Percentiles rank a stretch among this genome's conserved stretches.
These are phyloP conservation scores for Xanthoceras sorbifolium DNA, from an alignment of 345 rosid genomes.

Conservation along the genomic window DNA sequence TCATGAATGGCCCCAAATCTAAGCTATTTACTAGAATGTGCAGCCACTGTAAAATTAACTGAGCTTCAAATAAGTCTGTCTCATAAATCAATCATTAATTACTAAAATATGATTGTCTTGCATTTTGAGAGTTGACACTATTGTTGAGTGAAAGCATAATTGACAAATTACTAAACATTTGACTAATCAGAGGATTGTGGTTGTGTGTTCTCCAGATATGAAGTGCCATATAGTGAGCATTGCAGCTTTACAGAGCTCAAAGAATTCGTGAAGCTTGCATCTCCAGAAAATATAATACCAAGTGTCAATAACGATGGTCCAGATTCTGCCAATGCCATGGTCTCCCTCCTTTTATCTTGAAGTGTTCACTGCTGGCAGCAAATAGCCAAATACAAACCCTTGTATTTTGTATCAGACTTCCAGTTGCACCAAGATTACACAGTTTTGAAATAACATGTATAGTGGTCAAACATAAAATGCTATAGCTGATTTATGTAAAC, in stretches of 20 bases:
- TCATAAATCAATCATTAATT: neutral
- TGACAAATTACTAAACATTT: neutral
- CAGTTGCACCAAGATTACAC: too few relatives aligned
- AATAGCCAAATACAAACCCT: neutral
- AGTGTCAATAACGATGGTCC: conserved; percentile 84
- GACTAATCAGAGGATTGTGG: neutral
- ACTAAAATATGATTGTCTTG: too few relatives aligned
- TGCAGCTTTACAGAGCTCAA: conserved; percentile 78
- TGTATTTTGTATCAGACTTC: neutral
- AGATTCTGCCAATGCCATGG: conserved; percentile 73
- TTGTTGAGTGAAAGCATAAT: too few relatives aligned
- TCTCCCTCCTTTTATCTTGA: conserved; percentile 59
- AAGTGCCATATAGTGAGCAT: conserved; percentile 97
- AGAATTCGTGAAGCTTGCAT: conserved; percentile 75
- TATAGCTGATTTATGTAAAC: neutral
- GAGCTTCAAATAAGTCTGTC: neutral
- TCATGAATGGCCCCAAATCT: neutral
- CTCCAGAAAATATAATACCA: conserved; percentile 76
- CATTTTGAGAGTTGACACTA: too few relatives aligned
- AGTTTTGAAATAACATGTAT: neutral
- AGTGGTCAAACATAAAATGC: neutral
- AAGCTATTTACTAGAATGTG: neutral
- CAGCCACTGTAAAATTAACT: neutral
- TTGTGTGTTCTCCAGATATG: conserved; percentile 56
- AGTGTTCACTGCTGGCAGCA: conserved; percentile 5